Evolutionary conservation across 495 filamentous ascomycete genomes (phyloP).

Genomic region (Trichocladium uniseriatum): DNA sequence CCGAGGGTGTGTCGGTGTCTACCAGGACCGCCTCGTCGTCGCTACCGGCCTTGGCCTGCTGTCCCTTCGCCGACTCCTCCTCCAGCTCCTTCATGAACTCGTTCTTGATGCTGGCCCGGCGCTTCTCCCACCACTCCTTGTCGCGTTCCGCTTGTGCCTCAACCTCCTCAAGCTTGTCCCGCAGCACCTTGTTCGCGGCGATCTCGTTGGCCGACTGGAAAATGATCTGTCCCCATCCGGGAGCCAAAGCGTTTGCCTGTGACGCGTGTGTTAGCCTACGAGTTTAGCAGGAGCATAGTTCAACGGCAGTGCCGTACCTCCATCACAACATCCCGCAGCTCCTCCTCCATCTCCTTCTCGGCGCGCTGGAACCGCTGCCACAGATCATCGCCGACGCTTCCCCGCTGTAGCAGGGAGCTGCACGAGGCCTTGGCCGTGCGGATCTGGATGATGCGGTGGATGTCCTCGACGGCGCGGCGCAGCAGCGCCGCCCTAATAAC

Average conservation of each 20-base stretch:
- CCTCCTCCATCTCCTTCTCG: slow-evolving; percentile 96
- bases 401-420: slow-evolving; percentile 70
- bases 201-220: slow-evolving; percentile 92
- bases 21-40: slow-evolving; percentile 86
- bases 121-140: slow-evolving; percentile 88
- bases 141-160: slow-evolving; percentile 60
- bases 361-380: slow-evolving; percentile 87
- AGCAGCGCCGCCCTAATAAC: slow-evolving; percentile 85
- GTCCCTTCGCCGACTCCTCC: slow-evolving; percentile 30
- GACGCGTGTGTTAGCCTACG: too few relatives aligned
- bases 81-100: slow-evolving; percentile 83
- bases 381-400: slow-evolving; percentile 90
- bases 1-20: slow-evolving; percentile 54
- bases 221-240: slow-evolving; percentile 85
- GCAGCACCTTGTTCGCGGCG: slow-evolving; percentile 61
- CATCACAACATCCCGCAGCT: slow-evolving; percentile 82
- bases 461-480: slow-evolving; percentile 82
- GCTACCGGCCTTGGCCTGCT: slow-evolving; percentile 36
- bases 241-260: slow-evolving; percentile 74
- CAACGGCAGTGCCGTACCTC: too few relatives aligned
- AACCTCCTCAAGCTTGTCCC: slow-evolving; percentile 69
- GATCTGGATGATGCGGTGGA: slow-evolving; percentile 78
- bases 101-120: slow-evolving; percentile 54
- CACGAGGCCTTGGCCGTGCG: slow-evolving; percentile 77
- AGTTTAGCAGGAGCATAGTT: too few relatives aligned